Evolutionary conservation across 1,284 basidiomycete genomes (phyloP).

Genomic region (Apiotrichum brassicae): DNA sequence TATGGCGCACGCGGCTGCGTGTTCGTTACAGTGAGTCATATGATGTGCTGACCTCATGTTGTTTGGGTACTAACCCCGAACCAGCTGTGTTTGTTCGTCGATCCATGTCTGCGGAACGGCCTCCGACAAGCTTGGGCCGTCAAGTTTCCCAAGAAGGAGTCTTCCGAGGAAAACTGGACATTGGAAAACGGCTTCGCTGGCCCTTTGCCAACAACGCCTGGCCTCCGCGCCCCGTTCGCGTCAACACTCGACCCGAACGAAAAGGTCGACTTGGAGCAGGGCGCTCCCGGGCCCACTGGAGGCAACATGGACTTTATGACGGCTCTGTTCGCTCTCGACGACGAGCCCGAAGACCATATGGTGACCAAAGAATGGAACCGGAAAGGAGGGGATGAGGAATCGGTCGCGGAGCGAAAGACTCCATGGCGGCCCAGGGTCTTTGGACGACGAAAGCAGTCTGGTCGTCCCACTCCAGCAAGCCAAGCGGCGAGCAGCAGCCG

Average conservation of each 20-base stretch:
- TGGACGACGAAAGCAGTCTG: background rate
- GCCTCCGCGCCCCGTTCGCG: background rate
- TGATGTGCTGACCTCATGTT: background rate
- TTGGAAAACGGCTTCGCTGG: background rate
- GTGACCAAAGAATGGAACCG: background rate
- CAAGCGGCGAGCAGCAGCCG: background rate
- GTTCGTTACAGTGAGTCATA: slow-evolving; percentile 9
- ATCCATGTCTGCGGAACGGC: slow-evolving; percentile 13
- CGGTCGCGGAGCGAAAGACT: background rate
- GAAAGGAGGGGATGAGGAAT: background rate
- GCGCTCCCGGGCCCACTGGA: background rate
- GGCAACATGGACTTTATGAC: slow-evolving; percentile 13
- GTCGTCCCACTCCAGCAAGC: too few relatives aligned
- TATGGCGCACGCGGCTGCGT: slow-evolving; percentile 14
- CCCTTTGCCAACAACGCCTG: background rate
- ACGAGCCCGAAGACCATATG: background rate
- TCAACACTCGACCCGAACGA: background rate
- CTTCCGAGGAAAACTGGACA: background rate
- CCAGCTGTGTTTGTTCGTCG: slow-evolving; percentile 12
- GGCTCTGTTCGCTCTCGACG: slow-evolving; percentile 8
- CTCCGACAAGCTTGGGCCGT: slow-evolving; percentile 5
- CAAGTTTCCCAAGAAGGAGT: background rate
- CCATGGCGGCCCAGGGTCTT: background rate
- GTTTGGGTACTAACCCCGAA: too few relatives aligned
- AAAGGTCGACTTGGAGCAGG: background rate